Evolutionary conservation across 2,329 filamentous ascomycete genomes (phyloP).

Genomic region (Polytolypa hystricis): DNA sequence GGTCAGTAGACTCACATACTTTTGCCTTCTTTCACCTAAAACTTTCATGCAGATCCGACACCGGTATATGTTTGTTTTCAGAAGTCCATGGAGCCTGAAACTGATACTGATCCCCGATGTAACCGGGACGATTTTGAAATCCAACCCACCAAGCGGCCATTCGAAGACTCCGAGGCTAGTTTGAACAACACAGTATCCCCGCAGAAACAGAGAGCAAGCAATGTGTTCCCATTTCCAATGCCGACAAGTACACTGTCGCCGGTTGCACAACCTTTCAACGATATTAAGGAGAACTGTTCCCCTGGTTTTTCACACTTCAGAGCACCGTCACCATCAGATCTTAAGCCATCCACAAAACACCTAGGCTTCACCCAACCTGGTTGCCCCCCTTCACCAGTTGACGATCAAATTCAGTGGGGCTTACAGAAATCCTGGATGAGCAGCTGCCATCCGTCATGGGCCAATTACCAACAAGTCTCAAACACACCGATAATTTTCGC

Average conservation of each 20-base stretch:
- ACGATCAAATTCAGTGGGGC: conserved; percentile 12
- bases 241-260: conserved; percentile 17
- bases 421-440: conserved; percentile 14
- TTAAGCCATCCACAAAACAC: conserved; percentile 16
- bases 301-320: conserved; percentile 11
- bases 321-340: conserved; percentile 15
- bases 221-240: conserved; percentile 19
- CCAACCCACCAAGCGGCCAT: conserved; percentile 13
- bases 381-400: conserved; percentile 9
- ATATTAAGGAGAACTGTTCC: too few relatives aligned
- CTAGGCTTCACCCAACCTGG: conserved; percentile 19
- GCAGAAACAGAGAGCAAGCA: conserved; percentile 9
- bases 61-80: conserved; percentile 29
- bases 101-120: conserved; percentile 17
- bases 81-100: conserved; percentile 22
- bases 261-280: too few relatives aligned
- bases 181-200: conserved; percentile 18
- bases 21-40: not conserved
- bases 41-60: conserved; percentile 19
- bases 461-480: conserved; percentile 19
- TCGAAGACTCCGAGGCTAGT: conserved; percentile 17
- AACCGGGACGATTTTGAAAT: conserved; percentile 13
- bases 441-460: conserved; percentile 16
- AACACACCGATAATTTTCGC: conserved; percentile 26
- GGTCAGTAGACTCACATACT: conserved; percentile 19